These are phyloP conservation scores for Cubamyces lactineus DNA, from an alignment of 768 basidiomycete genomes.

Conservation along the genomic window DNA sequence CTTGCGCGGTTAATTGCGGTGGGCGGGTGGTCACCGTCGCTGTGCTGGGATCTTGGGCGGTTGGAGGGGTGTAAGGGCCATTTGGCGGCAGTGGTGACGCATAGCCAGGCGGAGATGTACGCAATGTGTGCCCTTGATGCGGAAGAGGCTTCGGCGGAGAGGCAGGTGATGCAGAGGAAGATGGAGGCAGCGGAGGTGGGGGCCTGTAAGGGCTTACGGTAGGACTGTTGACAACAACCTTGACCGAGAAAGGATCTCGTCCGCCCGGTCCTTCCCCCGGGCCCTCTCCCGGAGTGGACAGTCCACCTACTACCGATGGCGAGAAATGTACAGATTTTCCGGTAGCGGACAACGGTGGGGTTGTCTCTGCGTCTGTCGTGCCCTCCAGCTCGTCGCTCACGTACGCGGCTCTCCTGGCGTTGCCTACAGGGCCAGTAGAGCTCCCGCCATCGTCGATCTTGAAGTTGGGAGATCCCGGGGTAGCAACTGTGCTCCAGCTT, in stretches of 20 bases:
- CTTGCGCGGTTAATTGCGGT: conserved; percentile 60
- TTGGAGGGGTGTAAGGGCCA: conserved; percentile 19
- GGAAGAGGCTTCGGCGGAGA: conserved; percentile 19
- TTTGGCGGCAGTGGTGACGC: conserved; percentile 20
- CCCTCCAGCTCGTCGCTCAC: conserved; percentile 51
- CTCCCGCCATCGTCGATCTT: conserved; percentile 22
- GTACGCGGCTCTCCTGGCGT: conserved; percentile 36
- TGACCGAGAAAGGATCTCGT: conserved; percentile 10
- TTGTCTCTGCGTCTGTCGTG: conserved; percentile 22
- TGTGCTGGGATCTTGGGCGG: conserved; percentile 7
- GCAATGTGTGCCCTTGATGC: conserved; percentile 15
- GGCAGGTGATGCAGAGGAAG: conserved; percentile 25
- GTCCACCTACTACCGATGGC: conserved; percentile 45
- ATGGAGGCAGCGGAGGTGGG: conserved; percentile 35
- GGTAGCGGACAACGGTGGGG: conserved; percentile 22
- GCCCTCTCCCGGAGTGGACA: conserved; percentile 27
- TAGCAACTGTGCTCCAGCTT: conserved; percentile 77
- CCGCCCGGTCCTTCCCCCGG: neutral
- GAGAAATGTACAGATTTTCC: conserved; percentile 50
- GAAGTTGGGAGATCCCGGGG: conserved; percentile 57
- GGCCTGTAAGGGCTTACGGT: conserved; percentile 18
- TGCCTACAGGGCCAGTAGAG: conserved; percentile 21
- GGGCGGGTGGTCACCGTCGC: conserved; percentile 27
- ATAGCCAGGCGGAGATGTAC: conserved; percentile 13
- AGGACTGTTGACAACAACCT: conserved; percentile 12